phyloP scores from a whole-genome alignment of 108 stramenopile species.

The Cyclostephanos tholiformis region DNA sequence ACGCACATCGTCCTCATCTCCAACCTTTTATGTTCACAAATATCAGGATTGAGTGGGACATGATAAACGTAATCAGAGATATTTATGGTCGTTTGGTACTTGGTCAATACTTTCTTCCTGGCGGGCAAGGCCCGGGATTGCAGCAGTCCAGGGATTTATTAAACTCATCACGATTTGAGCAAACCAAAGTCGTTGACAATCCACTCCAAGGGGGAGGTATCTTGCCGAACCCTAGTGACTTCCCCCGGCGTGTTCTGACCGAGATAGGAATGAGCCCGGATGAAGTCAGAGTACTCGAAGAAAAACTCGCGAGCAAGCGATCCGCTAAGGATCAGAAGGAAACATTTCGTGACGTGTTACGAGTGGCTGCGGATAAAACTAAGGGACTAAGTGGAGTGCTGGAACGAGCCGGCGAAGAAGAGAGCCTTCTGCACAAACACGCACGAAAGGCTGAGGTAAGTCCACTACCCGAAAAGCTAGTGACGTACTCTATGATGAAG shows the following conservation, averaged over 20 bases:
- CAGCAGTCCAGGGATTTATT: constrained; percentile 56
- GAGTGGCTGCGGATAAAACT: constrained; percentile 76
- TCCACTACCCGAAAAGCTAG: constrained; percentile 77
- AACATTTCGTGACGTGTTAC: constrained; percentile 70
- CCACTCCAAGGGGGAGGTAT: constrained; percentile 89
- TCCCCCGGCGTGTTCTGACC: constrained; percentile 70
- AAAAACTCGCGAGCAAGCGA: constrained; percentile 62
- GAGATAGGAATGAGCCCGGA: constrained; percentile 66
- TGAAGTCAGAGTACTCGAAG: constrained; percentile 63
- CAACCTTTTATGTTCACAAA: neutral
- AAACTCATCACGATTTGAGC: constrained; percentile 57
- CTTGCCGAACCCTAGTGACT: constrained; percentile 63
- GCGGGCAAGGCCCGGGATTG: constrained; percentile 86
- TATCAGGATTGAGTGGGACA: constrained; percentile 77
- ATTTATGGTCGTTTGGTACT: constrained; percentile 84
- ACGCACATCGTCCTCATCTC: neutral
- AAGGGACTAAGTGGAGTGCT: constrained; percentile 58
- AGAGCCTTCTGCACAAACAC: constrained; percentile 67
- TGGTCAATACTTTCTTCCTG: constrained; percentile 79
- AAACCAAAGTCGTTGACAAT: constrained; percentile 74
- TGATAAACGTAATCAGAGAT: constrained; percentile 88
- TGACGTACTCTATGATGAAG: constrained; percentile 64
- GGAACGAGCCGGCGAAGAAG: constrained; percentile 65
- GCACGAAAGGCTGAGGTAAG: constrained; percentile 43
- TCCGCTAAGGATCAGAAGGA: constrained; percentile 91